Evolutionary conservation across 768 basidiomycete species (phyloP), one percentile per base, ranked within the genome.

Genomic region (Boletus sp.): DNA sequence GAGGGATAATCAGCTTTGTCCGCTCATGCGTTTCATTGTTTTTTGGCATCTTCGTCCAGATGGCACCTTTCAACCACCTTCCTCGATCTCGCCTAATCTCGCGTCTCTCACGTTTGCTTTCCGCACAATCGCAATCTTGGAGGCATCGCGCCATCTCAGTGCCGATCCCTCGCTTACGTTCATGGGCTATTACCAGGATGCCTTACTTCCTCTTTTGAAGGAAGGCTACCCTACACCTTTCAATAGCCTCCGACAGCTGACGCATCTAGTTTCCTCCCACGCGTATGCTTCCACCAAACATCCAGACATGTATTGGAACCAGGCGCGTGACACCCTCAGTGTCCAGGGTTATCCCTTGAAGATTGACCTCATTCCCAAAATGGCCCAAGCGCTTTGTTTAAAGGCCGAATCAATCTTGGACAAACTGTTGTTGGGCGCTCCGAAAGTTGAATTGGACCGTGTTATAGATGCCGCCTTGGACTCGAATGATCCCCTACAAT

Each of bases 261-360:
- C 14, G 0, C 57, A 58, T 8, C 29, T 55, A 0, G 17, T 42
- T 0, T 0, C 9, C 18, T 0, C 4, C 2, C 11, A 55, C 14
- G 47, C 47, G 0, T 48, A 36, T 10, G 18, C 42, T 5, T 4
- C 35, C 11, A 1, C 17, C 0, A 50, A 45, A 5, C 32, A 55
- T 15, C 47, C 52, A 0, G 11, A 49, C 5, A 55, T 58, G 57
- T 28, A 58, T 5, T 58, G 47, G 47, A 58, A 57, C 7, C 14
- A 4, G 9, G 1, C 1, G 1, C 47, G 8, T 1, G 39, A 57
- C 3, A 57, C 47, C 1, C 47, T 57, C 14, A 49, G 47, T 5
- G 20, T 57, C 10, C 33, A 57, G 6, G 56, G 46, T 1, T 18
- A 12, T 15, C 51, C 51, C 0, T 20, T 57, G 1, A 1, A 33